phyloP scores from a whole-genome alignment of 2,329 filamentous ascomycete genomes.

The Grosmannia serpens region DNA sequence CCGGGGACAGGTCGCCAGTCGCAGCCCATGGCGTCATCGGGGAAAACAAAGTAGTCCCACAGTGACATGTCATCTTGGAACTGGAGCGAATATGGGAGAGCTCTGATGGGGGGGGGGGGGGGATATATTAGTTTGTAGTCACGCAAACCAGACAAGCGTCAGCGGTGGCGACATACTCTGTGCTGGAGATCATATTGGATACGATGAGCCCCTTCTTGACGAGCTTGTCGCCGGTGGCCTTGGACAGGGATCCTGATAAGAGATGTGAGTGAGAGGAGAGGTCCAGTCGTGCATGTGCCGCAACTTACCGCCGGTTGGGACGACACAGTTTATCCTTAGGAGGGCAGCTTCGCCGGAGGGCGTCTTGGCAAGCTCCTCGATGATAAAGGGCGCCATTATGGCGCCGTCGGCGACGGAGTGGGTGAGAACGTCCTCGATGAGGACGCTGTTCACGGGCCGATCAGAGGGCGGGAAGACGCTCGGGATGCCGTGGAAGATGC shows the following conservation, averaged over 20 bases:
- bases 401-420: conserved; percentile 17
- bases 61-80: conserved; percentile 20
- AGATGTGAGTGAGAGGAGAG: no score
- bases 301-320: conserved; percentile 26
- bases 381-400: conserved; percentile 25
- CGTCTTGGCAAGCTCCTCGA: conserved; percentile 29
- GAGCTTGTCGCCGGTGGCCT: conserved; percentile 25
- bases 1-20: background rate
- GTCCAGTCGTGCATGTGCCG: no score
- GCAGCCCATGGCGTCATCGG: conserved; percentile 20
- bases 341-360: conserved; percentile 20
- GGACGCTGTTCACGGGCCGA: conserved; percentile 21
- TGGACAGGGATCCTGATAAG: no score
- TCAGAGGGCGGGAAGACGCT: conserved; percentile 19
- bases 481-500: conserved; percentile 8
- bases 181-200: conserved; percentile 27
- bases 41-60: conserved; percentile 32
- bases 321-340: conserved; percentile 21
- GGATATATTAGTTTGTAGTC: background rate
- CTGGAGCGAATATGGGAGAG: conserved; percentile 22
- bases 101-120: conserved; percentile 21
- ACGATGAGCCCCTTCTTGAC: conserved; percentile 22
- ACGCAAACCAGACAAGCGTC: background rate
- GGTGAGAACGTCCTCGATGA: conserved; percentile 20
- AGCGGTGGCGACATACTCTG: conserved; percentile 24